Conservation (phyloP, 1,139 yeast genomes). For the Saccharomyces hybrid region DNA sequence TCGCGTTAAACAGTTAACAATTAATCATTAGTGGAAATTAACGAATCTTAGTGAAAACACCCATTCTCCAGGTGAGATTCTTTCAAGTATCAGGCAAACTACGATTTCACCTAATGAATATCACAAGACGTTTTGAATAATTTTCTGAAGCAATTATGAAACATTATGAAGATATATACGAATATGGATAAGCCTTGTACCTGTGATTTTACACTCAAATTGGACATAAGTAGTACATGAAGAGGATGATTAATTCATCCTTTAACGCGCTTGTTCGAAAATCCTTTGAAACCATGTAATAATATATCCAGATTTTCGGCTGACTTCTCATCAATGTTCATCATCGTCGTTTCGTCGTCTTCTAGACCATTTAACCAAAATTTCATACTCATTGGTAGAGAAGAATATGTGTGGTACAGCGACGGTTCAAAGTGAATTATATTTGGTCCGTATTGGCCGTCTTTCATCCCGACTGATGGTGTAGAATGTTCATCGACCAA, state of each 20-base stretch:
- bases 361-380: constrained; percentile 15
- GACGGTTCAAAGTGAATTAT: constrained; percentile 8
- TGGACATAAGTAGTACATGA: neutral
- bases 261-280: constrained; percentile 1
- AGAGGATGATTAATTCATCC: neutral
- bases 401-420: constrained; percentile 10
- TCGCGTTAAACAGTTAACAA: neutral
- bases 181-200: neutral
- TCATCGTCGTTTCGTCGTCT: neutral
- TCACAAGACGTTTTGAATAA: neutral
- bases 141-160: too few species aligned
- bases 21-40: neutral
- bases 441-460: neutral
- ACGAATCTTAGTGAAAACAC: neutral
- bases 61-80: neutral
- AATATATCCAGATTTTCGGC: constrained; percentile 14
- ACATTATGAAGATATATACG: neutral
- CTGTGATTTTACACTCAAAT: neutral
- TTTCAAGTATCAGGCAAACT: neutral
- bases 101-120: neutral
- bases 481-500: neutral
- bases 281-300: constrained; percentile 22
- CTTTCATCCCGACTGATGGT: neutral
- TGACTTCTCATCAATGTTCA: constrained; percentile 4
- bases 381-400: constrained; percentile 15